phyloP scores from a whole-genome alignment of 352 stramenopile genomes.

The Phytophthora tubulina region DNA sequence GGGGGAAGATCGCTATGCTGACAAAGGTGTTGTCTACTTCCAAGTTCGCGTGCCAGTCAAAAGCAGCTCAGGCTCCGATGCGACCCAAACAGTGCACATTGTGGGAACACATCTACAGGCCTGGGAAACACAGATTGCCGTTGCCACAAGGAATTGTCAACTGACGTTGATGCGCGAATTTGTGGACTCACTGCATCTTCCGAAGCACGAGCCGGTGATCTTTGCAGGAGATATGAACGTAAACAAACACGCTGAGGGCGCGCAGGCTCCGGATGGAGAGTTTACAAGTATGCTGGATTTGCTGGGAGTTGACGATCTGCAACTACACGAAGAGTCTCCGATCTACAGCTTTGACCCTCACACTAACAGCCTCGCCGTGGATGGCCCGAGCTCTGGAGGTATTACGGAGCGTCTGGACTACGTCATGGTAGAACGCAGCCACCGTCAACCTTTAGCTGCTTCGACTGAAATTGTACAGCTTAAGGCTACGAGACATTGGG shows the following conservation, averaged over 20 bases:
- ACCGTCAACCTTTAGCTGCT: slow-evolving; percentile 43
- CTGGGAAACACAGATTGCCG: slow-evolving; percentile 61
- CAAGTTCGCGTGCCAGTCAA: slow-evolving; percentile 41
- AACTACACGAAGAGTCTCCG: slow-evolving; percentile 40
- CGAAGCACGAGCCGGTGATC: slow-evolving; percentile 57
- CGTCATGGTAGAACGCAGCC: slow-evolving; percentile 50
- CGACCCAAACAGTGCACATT: slow-evolving; percentile 56
- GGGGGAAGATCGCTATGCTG: slow-evolving; percentile 68
- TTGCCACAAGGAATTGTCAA: slow-evolving; percentile 54
- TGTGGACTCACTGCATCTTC: slow-evolving; percentile 57
- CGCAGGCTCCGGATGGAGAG: slow-evolving; percentile 32
- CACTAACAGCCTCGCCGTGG: slow-evolving; percentile 68
- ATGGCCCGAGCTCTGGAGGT: slow-evolving; percentile 66
- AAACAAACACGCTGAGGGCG: slow-evolving; percentile 47
- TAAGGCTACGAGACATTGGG: slow-evolving; percentile 62
- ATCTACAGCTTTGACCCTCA: slow-evolving; percentile 72
- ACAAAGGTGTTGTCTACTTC: slow-evolving; percentile 78
- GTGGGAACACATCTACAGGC: slow-evolving; percentile 77
- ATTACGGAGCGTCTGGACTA: slow-evolving; percentile 73
- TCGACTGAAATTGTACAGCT: slow-evolving; percentile 59
- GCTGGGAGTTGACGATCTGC: slow-evolving; percentile 49
- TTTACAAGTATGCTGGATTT: slow-evolving; percentile 62
- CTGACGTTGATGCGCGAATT: slow-evolving; percentile 58
- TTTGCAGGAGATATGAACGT: slow-evolving; percentile 76
- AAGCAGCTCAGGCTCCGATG: slow-evolving; percentile 11